Evolutionary conservation across 768 basidiomycete genomes (phyloP).

Genomic region (Amanita pallidorosea): DNA sequence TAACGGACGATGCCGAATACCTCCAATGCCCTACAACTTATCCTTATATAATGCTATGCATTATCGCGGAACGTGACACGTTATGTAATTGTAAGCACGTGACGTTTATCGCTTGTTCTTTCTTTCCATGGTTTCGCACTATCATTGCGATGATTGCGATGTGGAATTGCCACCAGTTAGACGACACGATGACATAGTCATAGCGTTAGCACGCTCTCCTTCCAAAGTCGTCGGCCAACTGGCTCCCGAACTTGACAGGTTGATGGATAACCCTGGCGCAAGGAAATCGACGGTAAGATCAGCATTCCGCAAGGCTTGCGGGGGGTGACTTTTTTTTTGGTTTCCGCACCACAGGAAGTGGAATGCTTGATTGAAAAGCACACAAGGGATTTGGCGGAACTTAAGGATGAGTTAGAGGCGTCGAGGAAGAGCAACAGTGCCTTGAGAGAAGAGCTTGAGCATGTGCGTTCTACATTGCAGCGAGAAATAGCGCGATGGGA

Average conservation of each 20-base stretch:
- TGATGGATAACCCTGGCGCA: background rate
- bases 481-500: background rate
- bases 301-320: background rate
- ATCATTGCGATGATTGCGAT: too few relatives aligned
- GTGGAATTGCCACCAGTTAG: too few relatives aligned
- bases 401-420: slow-evolving; percentile 11
- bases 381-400: slow-evolving; percentile 20
- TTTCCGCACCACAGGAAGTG: slow-evolving; percentile 31
- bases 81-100: too few relatives aligned
- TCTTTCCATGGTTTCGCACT: too few relatives aligned
- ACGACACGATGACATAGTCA: background rate
- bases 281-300: background rate
- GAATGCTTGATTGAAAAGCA: slow-evolving; percentile 21
- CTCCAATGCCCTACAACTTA: too few relatives aligned
- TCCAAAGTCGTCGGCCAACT: background rate
- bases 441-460: background rate
- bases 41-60: too few relatives aligned
- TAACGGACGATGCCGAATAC: too few relatives aligned
- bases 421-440: background rate
- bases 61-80: too few relatives aligned
- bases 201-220: background rate
- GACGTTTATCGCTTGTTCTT: too few relatives aligned
- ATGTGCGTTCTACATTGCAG: background rate
- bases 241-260: background rate
- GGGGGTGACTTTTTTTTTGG: slow-evolving; percentile 13